Evolutionary conservation across 2,329 filamentous ascomycete genomes (phyloP), one percentile per base, ranked within the genome.

Genomic region (Chalara sp.): DNA sequence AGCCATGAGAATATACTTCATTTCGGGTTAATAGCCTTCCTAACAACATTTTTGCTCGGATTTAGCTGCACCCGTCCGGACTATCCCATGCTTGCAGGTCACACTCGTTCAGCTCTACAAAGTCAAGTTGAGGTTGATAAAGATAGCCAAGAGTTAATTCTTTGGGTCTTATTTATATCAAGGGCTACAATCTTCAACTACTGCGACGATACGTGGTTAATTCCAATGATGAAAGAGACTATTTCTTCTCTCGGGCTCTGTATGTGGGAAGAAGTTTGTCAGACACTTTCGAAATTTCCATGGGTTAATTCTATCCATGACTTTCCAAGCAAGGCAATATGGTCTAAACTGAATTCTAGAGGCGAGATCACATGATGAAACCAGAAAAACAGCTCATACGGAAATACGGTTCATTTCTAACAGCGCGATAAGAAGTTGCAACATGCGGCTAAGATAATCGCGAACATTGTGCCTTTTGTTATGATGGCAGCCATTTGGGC

Each of bases 11-110:
- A 60, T 31, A 40, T 55, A 5, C 39, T 62, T 11, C 63, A 65
- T 32, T 47, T 65, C 5, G 64, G 60, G 7, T 56, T 67, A 3
- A 43, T 55, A 4, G 58, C 60, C 11, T 62, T 65, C 35, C 50
- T 67, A 43, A 54, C 51, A 6, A 58, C 60, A 7, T 64, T 65
- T n/a, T 31, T 52, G 42, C 31, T 30, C 7, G 47, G 50, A 13
- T 37, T 51, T 40, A 44, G 41, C 39, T n/a, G 46, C 7, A 52
- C 40, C 43, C 29, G 46, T 6, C 4, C 37, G 6, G 32, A 56
- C 12, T 37, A 55, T n/a, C 44, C 48, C 8, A 45, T 60, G 7
- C 51, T 63, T n/a, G 35, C 48, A 5, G 39, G 35, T 2, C 35
- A 2, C 13, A 13, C 35, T 10, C 35, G 35, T 13, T 39, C 35